Evolutionary conservation across 2,329 filamentous ascomycete genomes (phyloP).

Genomic region (Colletotrichum gloeosporioides): DNA sequence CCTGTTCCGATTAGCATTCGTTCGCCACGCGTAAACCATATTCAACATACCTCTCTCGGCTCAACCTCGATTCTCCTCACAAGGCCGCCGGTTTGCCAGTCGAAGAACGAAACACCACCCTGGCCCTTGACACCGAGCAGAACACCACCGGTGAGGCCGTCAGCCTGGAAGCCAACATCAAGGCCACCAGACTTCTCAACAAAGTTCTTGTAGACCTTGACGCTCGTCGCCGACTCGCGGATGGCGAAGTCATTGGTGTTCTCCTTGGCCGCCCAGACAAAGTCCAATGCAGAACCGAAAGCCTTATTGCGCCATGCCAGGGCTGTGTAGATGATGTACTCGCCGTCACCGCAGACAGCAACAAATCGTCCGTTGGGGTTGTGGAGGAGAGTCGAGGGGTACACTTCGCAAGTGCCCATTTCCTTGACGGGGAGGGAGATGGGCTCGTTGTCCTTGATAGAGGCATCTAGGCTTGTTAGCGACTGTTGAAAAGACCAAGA

Average conservation of each 20-base stretch:
- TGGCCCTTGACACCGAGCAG: conserved; percentile 94
- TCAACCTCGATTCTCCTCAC: conserved; percentile 90
- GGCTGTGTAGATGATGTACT: conserved; percentile 99
- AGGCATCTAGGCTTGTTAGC: conserved; percentile 63
- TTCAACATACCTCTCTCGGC: conserved; percentile 51
- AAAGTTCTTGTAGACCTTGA: conserved; percentile 98
- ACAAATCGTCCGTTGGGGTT: conserved; percentile 95
- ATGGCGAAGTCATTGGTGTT: conserved; percentile 99
- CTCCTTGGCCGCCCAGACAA: conserved; percentile 95
- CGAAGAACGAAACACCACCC: conserved; percentile 93
- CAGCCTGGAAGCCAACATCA: conserved; percentile 94
- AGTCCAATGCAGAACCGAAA: conserved; percentile 93
- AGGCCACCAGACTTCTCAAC: conserved; percentile 87
- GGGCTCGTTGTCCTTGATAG: conserved; percentile 85
- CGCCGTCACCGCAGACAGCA: conserved; percentile 84
- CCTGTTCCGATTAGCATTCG: conserved; percentile 48
- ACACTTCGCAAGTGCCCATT: conserved; percentile 93
- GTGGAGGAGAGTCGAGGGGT: conserved; percentile 91
- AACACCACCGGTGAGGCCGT: conserved; percentile 87
- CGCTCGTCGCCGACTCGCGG: conserved; percentile 89
- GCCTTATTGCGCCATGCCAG: conserved; percentile 97
- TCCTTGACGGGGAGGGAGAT: conserved; percentile 92
- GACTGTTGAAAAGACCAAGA: neutral
- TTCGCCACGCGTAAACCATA: no score
- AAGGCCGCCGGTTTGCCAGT: conserved; percentile 89